These are phyloP conservation scores for Collybia sp. DNA, from an alignment of 768 basidiomycete species.

Conservation along the genomic window DNA sequence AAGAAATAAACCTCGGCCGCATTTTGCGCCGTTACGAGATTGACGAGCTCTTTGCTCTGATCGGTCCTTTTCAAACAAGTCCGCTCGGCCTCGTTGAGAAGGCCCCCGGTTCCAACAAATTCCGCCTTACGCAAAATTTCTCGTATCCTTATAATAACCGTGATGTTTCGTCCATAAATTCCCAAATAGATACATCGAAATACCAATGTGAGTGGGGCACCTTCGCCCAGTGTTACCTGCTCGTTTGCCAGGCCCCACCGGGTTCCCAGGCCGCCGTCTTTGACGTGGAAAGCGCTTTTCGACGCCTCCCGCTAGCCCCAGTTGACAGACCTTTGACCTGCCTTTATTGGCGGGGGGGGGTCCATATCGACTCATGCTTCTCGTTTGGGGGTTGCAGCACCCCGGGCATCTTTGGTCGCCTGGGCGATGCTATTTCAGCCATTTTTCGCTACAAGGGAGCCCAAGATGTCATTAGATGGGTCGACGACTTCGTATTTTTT, in stretches of 20 bases:
- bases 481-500: constrained; percentile 29
- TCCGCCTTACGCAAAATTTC: background rate
- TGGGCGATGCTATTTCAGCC: constrained; percentile 23
- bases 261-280: background rate
- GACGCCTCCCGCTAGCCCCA: background rate
- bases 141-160: background rate
- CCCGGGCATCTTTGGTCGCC: constrained; percentile 21
- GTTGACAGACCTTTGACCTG: too few species aligned
- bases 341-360: too few species aligned
- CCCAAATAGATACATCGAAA: background rate
- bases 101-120: background rate
- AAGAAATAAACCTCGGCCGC: too few species aligned
- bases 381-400: constrained; percentile 21
- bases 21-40: too few species aligned
- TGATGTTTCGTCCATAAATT: background rate
- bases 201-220: background rate
- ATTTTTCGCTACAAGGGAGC: constrained; percentile 14
- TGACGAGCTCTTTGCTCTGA: too few species aligned
- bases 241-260: background rate
- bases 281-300: background rate
- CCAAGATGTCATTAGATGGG: constrained; percentile 25
- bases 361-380: constrained; percentile 6
- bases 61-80: background rate
- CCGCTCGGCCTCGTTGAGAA: background rate
- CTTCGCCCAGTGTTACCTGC: background rate